Conservation (phyloP, 306 rosid genomes). For the Pyrus bretschneideri region DNA sequence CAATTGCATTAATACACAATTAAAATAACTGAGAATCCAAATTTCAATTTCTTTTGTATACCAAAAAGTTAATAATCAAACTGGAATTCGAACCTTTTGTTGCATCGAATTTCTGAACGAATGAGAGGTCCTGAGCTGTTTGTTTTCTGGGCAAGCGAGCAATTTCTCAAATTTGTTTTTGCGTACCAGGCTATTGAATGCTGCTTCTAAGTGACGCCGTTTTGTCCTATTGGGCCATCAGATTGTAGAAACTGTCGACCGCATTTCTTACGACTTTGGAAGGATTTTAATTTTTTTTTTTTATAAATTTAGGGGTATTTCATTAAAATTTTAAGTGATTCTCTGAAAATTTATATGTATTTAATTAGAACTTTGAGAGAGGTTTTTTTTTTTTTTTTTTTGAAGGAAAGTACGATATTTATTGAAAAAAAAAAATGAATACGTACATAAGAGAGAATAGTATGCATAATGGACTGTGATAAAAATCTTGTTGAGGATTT, state of each 20-base stretch:
- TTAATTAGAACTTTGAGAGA: too few species aligned
- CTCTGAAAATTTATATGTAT: fast-evolving
- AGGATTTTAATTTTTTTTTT: too few species aligned
- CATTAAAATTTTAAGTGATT: too few species aligned
- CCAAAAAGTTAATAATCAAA: neutral
- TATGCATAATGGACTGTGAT: fast-evolving
- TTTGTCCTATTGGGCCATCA: neutral
- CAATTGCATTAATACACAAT: neutral
- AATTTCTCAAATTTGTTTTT: neutral
- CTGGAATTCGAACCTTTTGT: too few species aligned
- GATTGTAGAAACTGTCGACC: neutral
- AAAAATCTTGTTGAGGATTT: too few species aligned
- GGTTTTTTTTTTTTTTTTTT: too few species aligned
- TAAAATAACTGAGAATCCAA: neutral
- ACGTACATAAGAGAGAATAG: too few species aligned
- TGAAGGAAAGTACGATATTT: fast-evolving
- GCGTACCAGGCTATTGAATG: neutral
- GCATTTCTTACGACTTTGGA: neutral
- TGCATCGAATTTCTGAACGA: too few species aligned
- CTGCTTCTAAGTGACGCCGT: neutral
- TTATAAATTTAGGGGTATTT: too few species aligned
- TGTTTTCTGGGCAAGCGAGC: neutral
- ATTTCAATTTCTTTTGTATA: neutral
- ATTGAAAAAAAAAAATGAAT: too few species aligned
- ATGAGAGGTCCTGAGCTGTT: too few species aligned